Evolutionary conservation across 2,329 filamentous ascomycete species (phyloP).

Genomic region (Lasiodiplodia sp.): DNA sequence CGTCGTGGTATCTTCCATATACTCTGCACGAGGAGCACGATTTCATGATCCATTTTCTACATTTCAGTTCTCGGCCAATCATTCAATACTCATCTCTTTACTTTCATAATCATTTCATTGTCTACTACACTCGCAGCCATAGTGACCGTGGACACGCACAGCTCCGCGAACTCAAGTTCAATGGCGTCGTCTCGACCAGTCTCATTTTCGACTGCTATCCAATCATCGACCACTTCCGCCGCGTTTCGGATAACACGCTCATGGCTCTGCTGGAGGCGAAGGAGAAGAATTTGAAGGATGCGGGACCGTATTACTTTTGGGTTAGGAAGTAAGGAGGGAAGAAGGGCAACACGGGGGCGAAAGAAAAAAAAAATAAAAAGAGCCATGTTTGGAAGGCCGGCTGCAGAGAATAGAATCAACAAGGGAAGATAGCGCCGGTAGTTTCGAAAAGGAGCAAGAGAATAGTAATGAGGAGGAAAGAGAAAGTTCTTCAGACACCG

Average conservation of each 20-base stretch:
- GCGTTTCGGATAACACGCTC: constrained; percentile 38
- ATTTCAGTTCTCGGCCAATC: too few relatives aligned
- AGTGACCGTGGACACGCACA: constrained; percentile 9
- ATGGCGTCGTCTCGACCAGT: constrained; percentile 38
- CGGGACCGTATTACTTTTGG: constrained; percentile 11
- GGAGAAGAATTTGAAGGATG: neutral
- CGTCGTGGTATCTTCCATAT: too few relatives aligned
- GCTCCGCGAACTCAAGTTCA: constrained; percentile 37
- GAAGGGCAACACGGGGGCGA: neutral
- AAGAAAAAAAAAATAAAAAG: neutral
- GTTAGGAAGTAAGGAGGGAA: neutral
- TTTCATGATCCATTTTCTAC: too few relatives aligned
- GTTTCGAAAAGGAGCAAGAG: neutral
- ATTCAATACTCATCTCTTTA: neutral
- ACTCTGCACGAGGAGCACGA: too few relatives aligned
- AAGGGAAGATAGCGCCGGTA: neutral
- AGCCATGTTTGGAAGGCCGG: neutral
- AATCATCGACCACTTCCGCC: constrained; percentile 43
- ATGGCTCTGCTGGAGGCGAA: constrained; percentile 39
- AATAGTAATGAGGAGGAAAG: neutral
- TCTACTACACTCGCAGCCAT: neutral
- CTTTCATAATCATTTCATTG: neutral
- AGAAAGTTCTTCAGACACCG: neutral
- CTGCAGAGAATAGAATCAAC: neutral
- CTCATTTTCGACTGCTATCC: constrained; percentile 43